phyloP scores from a whole-genome alignment of 768 basidiomycete genomes.

The Amanita polypyramis region DNA sequence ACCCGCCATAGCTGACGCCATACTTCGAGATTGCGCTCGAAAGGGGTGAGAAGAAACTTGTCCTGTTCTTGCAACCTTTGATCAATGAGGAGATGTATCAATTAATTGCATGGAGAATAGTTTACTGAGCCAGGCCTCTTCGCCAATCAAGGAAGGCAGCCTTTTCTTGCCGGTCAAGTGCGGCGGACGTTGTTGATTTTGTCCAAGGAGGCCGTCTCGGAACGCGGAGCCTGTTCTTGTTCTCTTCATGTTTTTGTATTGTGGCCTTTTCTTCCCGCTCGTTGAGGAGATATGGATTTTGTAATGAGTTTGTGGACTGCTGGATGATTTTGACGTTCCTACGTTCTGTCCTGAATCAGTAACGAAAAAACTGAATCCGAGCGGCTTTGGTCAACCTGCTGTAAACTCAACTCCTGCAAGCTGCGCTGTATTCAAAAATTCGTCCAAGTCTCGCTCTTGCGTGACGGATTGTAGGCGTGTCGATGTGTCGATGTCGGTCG shows the following conservation, averaged over 20 bases:
- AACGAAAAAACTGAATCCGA: background rate
- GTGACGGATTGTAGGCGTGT: slow-evolving; percentile 82
- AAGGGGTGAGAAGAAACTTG: slow-evolving; percentile 85
- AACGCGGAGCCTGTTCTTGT: slow-evolving; percentile 69
- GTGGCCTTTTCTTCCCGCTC: slow-evolving; percentile 75
- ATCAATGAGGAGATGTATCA: background rate
- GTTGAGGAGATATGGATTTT: slow-evolving; percentile 81
- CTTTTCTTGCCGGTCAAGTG: slow-evolving; percentile 85
- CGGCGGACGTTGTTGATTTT: slow-evolving; percentile 59
- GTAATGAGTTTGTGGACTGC: slow-evolving; percentile 38
- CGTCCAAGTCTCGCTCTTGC: slow-evolving; percentile 91
- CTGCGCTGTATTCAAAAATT: slow-evolving; percentile 91
- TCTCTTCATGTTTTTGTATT: slow-evolving; percentile 61
- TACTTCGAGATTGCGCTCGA: slow-evolving; percentile 95
- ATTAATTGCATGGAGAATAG: background rate
- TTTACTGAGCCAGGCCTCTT: slow-evolving; percentile 82
- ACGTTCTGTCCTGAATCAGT: slow-evolving; percentile 38
- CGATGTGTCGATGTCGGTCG: slow-evolving; percentile 60
- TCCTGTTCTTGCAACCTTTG: slow-evolving; percentile 79
- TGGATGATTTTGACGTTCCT: slow-evolving; percentile 73
- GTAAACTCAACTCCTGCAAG: slow-evolving; percentile 94
- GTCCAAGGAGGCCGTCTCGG: slow-evolving; percentile 89
- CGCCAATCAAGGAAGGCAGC: slow-evolving; percentile 91
- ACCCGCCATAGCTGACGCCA: slow-evolving; percentile 99
- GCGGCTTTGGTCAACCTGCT: slow-evolving; percentile 50